A percentile compares a stretch with the other conserved stretches of the same genome.
These are phyloP conservation scores for Coemansia sp. DNA, from an alignment of 192 early-diverging fungal genomes.

Conservation along the genomic window DNA sequence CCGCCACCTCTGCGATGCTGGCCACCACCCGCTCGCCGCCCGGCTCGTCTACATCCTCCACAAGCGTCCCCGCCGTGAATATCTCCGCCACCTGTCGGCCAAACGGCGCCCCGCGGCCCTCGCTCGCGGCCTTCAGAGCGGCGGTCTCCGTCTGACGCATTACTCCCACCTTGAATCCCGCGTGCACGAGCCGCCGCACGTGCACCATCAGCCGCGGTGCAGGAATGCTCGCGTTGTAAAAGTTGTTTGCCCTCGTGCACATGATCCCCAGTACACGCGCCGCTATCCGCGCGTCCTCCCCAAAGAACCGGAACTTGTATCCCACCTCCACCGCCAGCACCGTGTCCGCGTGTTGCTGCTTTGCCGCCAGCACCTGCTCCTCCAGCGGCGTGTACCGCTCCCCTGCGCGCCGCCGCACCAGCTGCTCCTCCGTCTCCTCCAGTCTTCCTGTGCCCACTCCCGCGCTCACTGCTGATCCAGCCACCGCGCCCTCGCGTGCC, in stretches of 20 bases:
- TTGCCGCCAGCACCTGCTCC: constrained; percentile 74
- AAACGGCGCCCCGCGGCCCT: constrained; percentile 74
- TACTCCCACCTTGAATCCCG: constrained; percentile 85
- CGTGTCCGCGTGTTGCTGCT: constrained; percentile 65
- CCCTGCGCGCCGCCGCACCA: constrained; percentile 33
- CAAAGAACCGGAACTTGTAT: constrained; percentile 94
- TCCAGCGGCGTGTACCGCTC: constrained; percentile 79
- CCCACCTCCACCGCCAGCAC: constrained; percentile 88
- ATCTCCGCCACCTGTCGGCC: constrained; percentile 77
- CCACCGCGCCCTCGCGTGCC: constrained; percentile 9
- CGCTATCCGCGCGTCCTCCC: constrained; percentile 80
- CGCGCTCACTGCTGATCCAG: background rate
- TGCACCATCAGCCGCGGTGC: constrained; percentile 76
- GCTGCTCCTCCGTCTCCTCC: constrained; percentile 37
- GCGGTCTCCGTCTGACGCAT: constrained; percentile 84
- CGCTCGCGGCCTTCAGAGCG: constrained; percentile 74
- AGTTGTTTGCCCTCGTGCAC: constrained; percentile 74
- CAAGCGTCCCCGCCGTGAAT: constrained; percentile 83
- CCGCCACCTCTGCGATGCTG: background rate
- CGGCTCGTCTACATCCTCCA: constrained; percentile 72
- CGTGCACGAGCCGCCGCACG: constrained; percentile 73
- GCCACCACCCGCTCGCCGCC: constrained; percentile 35
- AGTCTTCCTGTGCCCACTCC: constrained; percentile 4
- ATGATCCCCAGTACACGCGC: constrained; percentile 78
- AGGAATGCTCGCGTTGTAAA: constrained; percentile 80